A percentile compares a stretch with the other conserved stretches of the same genome.
phyloP scores from a whole-genome alignment of 176 grass and related monocot genomes.

The Poa annua region DNA sequence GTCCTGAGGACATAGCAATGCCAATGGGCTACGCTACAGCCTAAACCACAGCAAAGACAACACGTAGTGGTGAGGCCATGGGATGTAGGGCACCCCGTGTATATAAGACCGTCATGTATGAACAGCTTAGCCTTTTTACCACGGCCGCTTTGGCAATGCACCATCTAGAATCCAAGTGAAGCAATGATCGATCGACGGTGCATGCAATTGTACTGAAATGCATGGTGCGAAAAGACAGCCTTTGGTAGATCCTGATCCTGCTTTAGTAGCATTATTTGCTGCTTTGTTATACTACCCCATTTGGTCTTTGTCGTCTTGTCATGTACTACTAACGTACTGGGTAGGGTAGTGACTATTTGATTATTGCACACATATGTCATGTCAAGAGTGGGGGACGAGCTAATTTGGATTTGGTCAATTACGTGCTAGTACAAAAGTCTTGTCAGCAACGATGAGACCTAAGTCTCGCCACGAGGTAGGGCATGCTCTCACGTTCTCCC shows the following conservation, averaged over 20 bases:
- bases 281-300: not conserved
- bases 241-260: conserved; percentile 6
- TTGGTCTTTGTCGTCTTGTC: not conserved
- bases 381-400: not conserved
- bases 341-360: not conserved
- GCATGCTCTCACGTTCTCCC: not conserved
- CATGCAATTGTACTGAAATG: not conserved
- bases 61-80: conserved; percentile 26
- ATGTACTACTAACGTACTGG: not conserved
- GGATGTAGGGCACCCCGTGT: not conserved
- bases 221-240: not conserved
- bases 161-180: conserved; percentile 36
- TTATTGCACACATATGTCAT: not conserved
- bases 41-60: conserved; percentile 12
- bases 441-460: conserved; percentile 3
- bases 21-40: not conserved
- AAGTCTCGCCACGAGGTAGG: not conserved
- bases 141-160: not conserved
- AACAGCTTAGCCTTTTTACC: conserved; percentile 36
- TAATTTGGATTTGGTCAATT: not conserved
- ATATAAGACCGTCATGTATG: not conserved
- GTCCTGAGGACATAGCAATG: not conserved
- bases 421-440: not conserved
- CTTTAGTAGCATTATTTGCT: not conserved
- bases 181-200: not conserved